Percentiles rank a stretch among this genome's conserved stretches.
phyloP scores from a whole-genome alignment of 2,329 filamentous ascomycete genomes.

The Colletotrichum camelliae region DNA sequence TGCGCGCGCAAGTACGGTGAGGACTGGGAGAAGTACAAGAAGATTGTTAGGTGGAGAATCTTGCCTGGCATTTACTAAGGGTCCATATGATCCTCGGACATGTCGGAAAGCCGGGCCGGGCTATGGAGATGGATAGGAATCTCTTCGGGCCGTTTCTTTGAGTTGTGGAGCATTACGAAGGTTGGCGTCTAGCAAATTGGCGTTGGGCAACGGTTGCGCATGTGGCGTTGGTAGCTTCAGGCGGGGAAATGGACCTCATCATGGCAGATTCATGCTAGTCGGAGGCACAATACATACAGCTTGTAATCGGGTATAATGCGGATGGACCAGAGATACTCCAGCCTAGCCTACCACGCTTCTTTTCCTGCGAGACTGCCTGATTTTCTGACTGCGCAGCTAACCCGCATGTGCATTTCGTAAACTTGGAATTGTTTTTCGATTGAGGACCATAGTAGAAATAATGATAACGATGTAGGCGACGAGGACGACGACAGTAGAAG shows the following conservation, averaged over 20 bases:
- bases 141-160: background rate
- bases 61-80: conserved; percentile 83
- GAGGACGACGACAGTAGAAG: background rate
- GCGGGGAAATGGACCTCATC: background rate
- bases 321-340: background rate
- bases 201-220: background rate
- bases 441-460: background rate
- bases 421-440: background rate
- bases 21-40: conserved; percentile 90
- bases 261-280: background rate
- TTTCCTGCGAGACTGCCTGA: background rate
- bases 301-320: background rate
- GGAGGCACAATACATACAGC: background rate
- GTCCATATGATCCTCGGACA: background rate
- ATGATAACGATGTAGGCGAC: background rate
- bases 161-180: background rate
- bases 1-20: conserved; percentile 89
- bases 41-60: conserved; percentile 81
- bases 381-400: background rate
- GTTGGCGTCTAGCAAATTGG: background rate
- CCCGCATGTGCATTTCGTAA: background rate
- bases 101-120: background rate
- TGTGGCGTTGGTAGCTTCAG: background rate
- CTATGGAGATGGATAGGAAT: background rate
- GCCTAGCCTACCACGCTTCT: background rate